phyloP scores from a whole-genome alignment of 306 rosid species.

The Prunus padus region DNA sequence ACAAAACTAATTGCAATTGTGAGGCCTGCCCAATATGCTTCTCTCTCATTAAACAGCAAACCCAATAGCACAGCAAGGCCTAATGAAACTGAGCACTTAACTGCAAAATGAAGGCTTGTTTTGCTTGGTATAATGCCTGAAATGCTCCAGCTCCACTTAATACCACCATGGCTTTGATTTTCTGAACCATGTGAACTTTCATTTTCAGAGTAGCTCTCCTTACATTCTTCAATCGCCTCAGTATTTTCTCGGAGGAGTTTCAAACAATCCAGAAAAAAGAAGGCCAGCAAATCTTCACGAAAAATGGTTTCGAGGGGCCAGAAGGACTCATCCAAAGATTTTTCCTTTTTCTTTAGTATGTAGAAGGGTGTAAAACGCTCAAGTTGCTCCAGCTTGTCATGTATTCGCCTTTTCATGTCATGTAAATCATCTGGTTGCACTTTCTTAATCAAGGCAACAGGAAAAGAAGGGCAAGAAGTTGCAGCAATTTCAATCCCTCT shows the following conservation, averaged over 20 bases:
- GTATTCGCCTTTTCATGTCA: slow-evolving; percentile 29
- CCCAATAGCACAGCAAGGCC: slow-evolving; percentile 69
- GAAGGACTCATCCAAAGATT: slow-evolving; percentile 12
- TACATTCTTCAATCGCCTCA: slow-evolving; percentile 21
- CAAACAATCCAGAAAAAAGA: slow-evolving; percentile 62
- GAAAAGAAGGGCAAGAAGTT: slow-evolving; percentile 37
- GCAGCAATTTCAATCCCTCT: slow-evolving; percentile 70
- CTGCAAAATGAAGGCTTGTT: slow-evolving; percentile 51
- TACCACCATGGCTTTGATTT: slow-evolving; percentile 3
- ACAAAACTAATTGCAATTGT: slow-evolving; percentile 55
- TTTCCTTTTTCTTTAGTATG: slow-evolving; percentile 28
- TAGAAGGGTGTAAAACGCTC: slow-evolving; percentile 33
- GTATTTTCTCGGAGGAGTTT: slow-evolving; percentile 39
- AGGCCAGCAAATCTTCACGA: slow-evolving; percentile 41
- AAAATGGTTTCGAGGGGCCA: slow-evolving; percentile 27
- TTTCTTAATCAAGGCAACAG: slow-evolving; percentile 41
- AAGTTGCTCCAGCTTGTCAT: slow-evolving; percentile 39
- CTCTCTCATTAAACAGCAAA: slow-evolving; percentile 44
- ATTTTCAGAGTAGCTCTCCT: slow-evolving; percentile 14
- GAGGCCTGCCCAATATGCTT: slow-evolving; percentile 79
- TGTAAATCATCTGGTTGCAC: slow-evolving; percentile 38
- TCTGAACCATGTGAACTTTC: neutral
- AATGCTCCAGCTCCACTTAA: slow-evolving; percentile 23
- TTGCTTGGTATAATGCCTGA: slow-evolving; percentile 36
- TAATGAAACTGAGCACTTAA: slow-evolving; percentile 63